These are phyloP conservation scores for Aristolochia contorta DNA, from an alignment of 164 flowering plant species.

Conservation along the genomic window DNA sequence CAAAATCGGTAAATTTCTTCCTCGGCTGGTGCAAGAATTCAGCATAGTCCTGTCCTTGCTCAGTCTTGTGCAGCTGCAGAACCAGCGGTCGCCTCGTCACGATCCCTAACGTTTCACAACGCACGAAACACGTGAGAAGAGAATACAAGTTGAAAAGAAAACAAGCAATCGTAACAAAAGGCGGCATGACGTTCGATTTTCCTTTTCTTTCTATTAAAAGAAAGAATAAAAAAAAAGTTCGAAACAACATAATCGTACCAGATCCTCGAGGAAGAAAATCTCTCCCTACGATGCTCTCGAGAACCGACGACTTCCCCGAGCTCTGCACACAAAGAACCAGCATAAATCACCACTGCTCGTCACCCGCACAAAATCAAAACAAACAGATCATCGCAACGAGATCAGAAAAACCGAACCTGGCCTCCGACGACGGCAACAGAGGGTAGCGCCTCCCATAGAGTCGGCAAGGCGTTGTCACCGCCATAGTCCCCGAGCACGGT, in stretches of 20 bases:
- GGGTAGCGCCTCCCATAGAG: slow-evolving; percentile 92
- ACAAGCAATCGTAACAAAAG: not conserved
- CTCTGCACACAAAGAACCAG: slow-evolving; percentile 33
- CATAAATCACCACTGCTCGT: not conserved
- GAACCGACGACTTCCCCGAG: slow-evolving; percentile 78
- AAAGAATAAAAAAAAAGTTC: not conserved
- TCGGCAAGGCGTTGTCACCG: slow-evolving; percentile 45
- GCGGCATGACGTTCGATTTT: not conserved
- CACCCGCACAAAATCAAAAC: not conserved
- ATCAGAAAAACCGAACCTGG: slow-evolving; percentile 36
- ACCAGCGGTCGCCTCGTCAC: slow-evolving; percentile 85
- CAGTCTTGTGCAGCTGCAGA: slow-evolving; percentile 65
- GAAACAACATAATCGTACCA: slow-evolving; percentile 28
- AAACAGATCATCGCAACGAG: not conserved
- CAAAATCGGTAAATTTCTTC: slow-evolving; percentile 48
- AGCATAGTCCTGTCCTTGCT: slow-evolving; percentile 59
- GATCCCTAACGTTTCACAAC: slow-evolving; percentile 34
- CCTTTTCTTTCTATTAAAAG: not conserved
- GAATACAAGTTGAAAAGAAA: too few relatives aligned
- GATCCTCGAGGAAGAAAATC: slow-evolving; percentile 89
- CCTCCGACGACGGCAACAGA: slow-evolving; percentile 94
- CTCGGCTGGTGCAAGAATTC: slow-evolving; percentile 62
- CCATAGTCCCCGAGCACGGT: slow-evolving; percentile 65
- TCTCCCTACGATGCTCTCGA: slow-evolving; percentile 81
- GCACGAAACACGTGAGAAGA: not conserved